Evolutionary conservation across 306 rosid genomes (phyloP).

Genomic region (Begonia masoniana): DNA sequence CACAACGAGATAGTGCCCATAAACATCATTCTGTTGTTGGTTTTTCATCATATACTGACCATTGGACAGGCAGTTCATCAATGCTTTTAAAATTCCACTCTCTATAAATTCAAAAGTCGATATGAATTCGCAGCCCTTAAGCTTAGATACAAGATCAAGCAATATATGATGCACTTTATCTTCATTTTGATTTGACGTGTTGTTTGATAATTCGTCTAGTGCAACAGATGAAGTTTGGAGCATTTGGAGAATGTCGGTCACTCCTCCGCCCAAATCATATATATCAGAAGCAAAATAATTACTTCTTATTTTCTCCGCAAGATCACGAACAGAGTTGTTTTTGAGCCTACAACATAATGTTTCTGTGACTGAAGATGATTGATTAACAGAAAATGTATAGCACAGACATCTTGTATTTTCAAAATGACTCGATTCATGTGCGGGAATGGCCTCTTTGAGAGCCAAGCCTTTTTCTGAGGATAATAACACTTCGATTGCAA

Average conservation of each 20-base stretch:
- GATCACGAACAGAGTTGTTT: slow-evolving; percentile 59
- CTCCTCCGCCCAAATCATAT: slow-evolving; percentile 41
- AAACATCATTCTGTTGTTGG: slow-evolving; percentile 17
- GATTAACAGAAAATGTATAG: slow-evolving; percentile 54
- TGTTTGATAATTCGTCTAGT: slow-evolving; percentile 38
- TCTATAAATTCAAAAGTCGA: slow-evolving; percentile 96
- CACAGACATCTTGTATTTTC: slow-evolving; percentile 71
- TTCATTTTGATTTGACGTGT: slow-evolving; percentile 35
- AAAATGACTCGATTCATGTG: slow-evolving; percentile 41
- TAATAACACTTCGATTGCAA: slow-evolving; percentile 69
- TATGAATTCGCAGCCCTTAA: slow-evolving; percentile 66
- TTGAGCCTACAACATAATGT: slow-evolving; percentile 64
- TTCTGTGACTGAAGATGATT: slow-evolving; percentile 33
- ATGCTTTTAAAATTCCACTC: slow-evolving; percentile 78
- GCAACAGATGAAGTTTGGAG: slow-evolving; percentile 45
- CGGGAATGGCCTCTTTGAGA: slow-evolving; percentile 31
- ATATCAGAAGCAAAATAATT: slow-evolving; percentile 56
- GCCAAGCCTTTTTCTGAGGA: slow-evolving; percentile 57
- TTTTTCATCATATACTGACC: slow-evolving; percentile 40
- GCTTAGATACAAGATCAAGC: slow-evolving; percentile 53
- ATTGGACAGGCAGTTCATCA: slow-evolving; percentile 52
- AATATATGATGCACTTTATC: slow-evolving; percentile 38
- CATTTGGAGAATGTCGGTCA: slow-evolving; percentile 72
- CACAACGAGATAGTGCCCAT: slow-evolving; percentile 23
- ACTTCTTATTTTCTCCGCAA: slow-evolving; percentile 53